These are phyloP conservation scores for Ustilago nuda DNA, from an alignment of 1,284 basidiomycete genomes.

Conservation along the genomic window DNA sequence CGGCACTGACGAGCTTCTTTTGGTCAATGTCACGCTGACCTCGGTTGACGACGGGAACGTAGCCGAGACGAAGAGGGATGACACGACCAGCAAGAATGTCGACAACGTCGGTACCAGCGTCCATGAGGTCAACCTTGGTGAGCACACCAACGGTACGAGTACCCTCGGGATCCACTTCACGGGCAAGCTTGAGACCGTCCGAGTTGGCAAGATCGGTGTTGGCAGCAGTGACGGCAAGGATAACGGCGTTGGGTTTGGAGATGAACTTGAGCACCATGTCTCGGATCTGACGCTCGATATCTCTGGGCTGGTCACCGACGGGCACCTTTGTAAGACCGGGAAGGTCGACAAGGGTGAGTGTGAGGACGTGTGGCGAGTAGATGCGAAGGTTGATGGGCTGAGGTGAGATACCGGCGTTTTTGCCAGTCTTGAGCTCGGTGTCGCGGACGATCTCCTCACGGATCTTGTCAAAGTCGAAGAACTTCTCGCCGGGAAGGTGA, in stretches of 20 bases:
- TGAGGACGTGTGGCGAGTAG: conserved; percentile 95
- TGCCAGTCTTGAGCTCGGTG: conserved; percentile 95
- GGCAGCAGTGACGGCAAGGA: conserved; percentile 93
- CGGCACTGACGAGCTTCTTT: conserved; percentile 86
- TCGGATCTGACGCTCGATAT: conserved; percentile 96
- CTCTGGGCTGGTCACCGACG: conserved; percentile 77
- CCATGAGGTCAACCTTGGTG: conserved; percentile 98
- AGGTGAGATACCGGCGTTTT: conserved; percentile 98
- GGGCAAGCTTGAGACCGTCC: conserved; percentile 94
- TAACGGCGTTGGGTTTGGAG: conserved; percentile 95
- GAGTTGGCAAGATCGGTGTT: conserved; percentile 99
- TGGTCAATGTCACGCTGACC: conserved; percentile 97
- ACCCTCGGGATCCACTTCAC: conserved; percentile 93
- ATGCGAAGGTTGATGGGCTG: conserved; percentile 94
- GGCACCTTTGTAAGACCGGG: conserved; percentile 88
- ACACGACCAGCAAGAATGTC: conserved; percentile 96
- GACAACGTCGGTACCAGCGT: conserved; percentile 95
- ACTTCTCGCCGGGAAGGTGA: conserved; percentile 93
- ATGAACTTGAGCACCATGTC: conserved; percentile 94
- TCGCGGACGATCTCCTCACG: conserved; percentile 97
- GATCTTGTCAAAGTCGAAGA: conserved; percentile 93
- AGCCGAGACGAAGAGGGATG: conserved; percentile 96
- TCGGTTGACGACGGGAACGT: conserved; percentile 96
- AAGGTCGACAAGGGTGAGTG: conserved; percentile 93
- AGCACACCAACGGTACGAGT: conserved; percentile 94